Percentiles rank a stretch among this genome's conserved stretches.
These are phyloP conservation scores for Cercospora sojina DNA, from an alignment of 2,329 filamentous ascomycete genomes.

Conservation along the genomic window DNA sequence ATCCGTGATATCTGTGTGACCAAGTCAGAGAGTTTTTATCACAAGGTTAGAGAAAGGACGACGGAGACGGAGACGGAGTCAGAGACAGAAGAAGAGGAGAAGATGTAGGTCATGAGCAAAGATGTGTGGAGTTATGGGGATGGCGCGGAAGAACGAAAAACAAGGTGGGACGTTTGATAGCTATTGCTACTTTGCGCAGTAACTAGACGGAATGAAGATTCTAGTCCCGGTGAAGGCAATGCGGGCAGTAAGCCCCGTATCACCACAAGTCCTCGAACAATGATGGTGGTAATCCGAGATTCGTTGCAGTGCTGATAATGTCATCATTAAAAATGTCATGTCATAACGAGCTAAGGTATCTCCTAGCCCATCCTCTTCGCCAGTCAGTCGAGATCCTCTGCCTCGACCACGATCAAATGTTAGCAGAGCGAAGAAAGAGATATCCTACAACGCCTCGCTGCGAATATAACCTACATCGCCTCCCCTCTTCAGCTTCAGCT, in stretches of 20 bases:
- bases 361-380: not conserved
- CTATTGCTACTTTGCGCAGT: too few species aligned
- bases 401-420: not conserved
- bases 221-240: too few species aligned
- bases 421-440: not conserved
- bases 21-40: too few species aligned
- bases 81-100: not conserved
- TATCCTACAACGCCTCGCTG: slow-evolving; percentile 13
- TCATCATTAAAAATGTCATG: not conserved
- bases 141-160: too few species aligned
- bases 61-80: not conserved
- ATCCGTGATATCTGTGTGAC: too few species aligned
- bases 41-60: not conserved
- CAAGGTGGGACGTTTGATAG: too few species aligned
- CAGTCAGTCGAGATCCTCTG: not conserved
- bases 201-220: too few species aligned
- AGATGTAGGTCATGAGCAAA: not conserved
- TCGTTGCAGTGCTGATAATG: too few species aligned
- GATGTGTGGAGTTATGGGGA: too few species aligned
- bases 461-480: not conserved
- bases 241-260: too few species aligned
- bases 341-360: not conserved
- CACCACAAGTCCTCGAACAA: too few species aligned
- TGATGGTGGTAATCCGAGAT: too few species aligned
- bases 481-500: not conserved